A percentile compares a stretch with the other conserved stretches of the same genome.
Conservation (phyloP, 2,329 filamentous ascomycete genomes). For the Monosporascus sp. region DNA sequence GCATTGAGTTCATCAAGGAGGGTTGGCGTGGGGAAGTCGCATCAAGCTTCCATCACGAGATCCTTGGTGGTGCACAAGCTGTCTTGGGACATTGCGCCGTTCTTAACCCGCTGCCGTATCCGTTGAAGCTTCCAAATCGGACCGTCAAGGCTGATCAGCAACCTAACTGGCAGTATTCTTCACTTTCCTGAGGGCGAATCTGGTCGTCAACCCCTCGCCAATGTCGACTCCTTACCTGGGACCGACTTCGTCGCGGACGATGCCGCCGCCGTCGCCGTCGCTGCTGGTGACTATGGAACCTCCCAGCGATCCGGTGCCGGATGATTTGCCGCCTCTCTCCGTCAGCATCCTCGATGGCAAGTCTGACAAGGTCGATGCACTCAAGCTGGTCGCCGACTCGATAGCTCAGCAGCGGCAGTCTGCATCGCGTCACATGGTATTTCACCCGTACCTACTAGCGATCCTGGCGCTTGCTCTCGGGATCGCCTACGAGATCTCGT, state of each 20-base stretch:
- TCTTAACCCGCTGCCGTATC: not conserved
- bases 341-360: constrained; percentile 51
- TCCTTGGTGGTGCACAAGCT: not conserved
- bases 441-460: constrained; percentile 52
- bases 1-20: not conserved
- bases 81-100: not conserved
- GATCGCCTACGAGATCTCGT: constrained; percentile 41
- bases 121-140: not conserved
- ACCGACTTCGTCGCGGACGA: constrained; percentile 39
- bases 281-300: constrained; percentile 32
- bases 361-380: constrained; percentile 58
- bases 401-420: constrained; percentile 75
- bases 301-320: constrained; percentile 34
- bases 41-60: constrained; percentile 2
- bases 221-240: constrained; percentile 60
- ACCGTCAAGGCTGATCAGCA: constrained; percentile 14
- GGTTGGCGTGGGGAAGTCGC: constrained; percentile 11
- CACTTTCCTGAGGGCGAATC: constrained; percentile 73
- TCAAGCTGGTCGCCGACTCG: constrained; percentile 73
- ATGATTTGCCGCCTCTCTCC: constrained; percentile 57
- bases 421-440: constrained; percentile 57
- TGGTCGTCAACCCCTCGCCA: constrained; percentile 59
- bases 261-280: constrained; percentile 30
- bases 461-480: constrained; percentile 39
- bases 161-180: constrained; percentile 63